A percentile compares a stretch with the other conserved stretches of the same genome.
These are phyloP conservation scores for Pezicula rhizophila DNA, from an alignment of 2,329 filamentous ascomycete genomes.

Conservation along the genomic window DNA sequence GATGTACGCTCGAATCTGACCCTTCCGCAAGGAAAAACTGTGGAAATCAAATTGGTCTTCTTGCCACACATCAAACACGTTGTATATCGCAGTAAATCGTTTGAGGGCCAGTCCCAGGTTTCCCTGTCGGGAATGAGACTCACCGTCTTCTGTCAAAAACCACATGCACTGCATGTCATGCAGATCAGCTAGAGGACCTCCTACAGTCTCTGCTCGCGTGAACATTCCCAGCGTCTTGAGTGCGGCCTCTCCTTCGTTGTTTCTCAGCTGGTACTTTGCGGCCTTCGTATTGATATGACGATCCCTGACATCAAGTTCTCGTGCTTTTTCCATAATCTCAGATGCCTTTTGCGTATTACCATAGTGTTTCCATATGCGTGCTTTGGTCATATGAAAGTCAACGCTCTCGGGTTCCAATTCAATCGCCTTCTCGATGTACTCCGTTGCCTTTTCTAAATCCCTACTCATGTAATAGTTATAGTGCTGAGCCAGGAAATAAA, in stretches of 20 bases:
- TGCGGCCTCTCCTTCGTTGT: conserved; percentile 82
- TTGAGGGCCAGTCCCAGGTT: conserved; percentile 85
- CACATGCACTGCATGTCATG: conserved; percentile 98
- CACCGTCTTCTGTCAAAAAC: conserved; percentile 92
- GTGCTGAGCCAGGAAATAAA: conserved; percentile 94
- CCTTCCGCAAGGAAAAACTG: conserved; percentile 93
- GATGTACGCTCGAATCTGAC: conserved; percentile 88
- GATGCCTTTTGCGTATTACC: conserved; percentile 76
- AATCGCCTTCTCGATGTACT: conserved; percentile 79
- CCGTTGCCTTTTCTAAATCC: conserved; percentile 72
- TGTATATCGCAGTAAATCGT: conserved; percentile 79
- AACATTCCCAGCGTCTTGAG: conserved; percentile 89
- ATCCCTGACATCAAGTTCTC: conserved; percentile 80
- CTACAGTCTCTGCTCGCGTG: conserved; percentile 82
- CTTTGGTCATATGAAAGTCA: conserved; percentile 92
- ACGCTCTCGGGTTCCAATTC: conserved; percentile 73
- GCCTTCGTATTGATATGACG: conserved; percentile 98
- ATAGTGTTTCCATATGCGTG: conserved; percentile 86
- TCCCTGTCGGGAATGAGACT: conserved; percentile 76
- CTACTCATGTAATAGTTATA: conserved; percentile 90
- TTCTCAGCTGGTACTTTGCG: conserved; percentile 91
- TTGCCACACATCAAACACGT: conserved; percentile 95
- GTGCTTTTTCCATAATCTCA: conserved; percentile 81
- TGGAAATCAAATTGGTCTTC: conserved; percentile 99
- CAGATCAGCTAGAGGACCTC: conserved; percentile 83